Conservation (phyloP, 805 yeast genomes). For the Ogataea polymorpha region DNA sequence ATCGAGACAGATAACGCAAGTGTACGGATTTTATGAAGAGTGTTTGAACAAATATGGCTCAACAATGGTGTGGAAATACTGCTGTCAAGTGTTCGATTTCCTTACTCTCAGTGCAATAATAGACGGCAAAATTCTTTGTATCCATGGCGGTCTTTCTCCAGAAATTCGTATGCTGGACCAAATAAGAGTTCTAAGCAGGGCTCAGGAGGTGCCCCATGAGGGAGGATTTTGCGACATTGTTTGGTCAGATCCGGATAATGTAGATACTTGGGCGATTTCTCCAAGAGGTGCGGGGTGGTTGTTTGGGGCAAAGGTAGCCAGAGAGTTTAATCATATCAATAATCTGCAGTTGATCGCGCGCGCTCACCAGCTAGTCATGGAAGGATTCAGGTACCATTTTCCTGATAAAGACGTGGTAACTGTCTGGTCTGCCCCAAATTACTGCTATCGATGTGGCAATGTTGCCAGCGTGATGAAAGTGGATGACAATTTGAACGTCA, state of each 20-base stretch:
- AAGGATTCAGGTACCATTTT: constrained; percentile 94
- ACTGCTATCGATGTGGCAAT: constrained; percentile 96
- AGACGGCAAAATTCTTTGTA: constrained; percentile 91
- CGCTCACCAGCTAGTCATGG: constrained; percentile 98
- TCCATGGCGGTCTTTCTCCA: constrained; percentile 96
- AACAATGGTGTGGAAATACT: constrained; percentile 93
- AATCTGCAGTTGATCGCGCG: constrained; percentile 85
- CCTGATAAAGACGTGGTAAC: constrained; percentile 90
- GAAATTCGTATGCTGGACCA: constrained; percentile 97
- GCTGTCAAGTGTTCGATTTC: constrained; percentile 95
- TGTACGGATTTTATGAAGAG: constrained; percentile 96
- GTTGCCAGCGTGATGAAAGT: constrained; percentile 98
- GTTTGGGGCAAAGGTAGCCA: constrained; percentile 88
- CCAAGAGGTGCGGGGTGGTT: constrained; percentile 99
- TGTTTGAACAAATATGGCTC: constrained; percentile 91
- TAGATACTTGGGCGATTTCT: constrained; percentile 96
- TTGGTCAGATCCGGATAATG: constrained; percentile 98
- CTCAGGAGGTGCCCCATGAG: constrained; percentile 98
- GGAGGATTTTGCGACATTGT: constrained; percentile 97
- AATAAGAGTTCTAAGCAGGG: constrained; percentile 88
- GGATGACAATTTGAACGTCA: constrained; percentile 80
- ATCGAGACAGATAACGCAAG: constrained; percentile 96
- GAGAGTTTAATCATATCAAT: constrained; percentile 95
- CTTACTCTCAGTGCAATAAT: constrained; percentile 92
- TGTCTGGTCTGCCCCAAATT: constrained; percentile 97